Conservation (phyloP, 148 eudicot species). For the Beta vulgaris region DNA sequence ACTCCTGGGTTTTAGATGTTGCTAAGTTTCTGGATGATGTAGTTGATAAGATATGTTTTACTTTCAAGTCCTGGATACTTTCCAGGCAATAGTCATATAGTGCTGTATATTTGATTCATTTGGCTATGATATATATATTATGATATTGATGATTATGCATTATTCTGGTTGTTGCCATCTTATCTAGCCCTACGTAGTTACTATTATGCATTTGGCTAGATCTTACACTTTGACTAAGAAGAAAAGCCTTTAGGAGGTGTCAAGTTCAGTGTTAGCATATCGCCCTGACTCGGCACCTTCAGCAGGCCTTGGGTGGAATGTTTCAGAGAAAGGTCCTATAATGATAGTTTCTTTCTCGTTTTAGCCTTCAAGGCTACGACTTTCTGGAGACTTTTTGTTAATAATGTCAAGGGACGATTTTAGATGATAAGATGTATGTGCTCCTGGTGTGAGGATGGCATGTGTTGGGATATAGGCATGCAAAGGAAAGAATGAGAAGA, state of each 20-base stretch:
- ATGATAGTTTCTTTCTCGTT: background rate
- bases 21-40: constrained; percentile 19
- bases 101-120: constrained; percentile 21
- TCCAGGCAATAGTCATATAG: constrained; percentile 9
- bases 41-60: constrained; percentile 6
- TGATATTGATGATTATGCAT: background rate
- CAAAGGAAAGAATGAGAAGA: background rate
- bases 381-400: background rate
- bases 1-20: background rate
- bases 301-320: no score
- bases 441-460: background rate
- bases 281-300: no score
- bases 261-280: background rate
- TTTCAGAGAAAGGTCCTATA: no score
- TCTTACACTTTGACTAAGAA: background rate
- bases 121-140: background rate
- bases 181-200: background rate
- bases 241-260: background rate
- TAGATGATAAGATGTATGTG: background rate
- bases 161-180: background rate
- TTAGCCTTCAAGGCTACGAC: background rate
- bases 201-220: background rate
- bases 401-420: background rate
- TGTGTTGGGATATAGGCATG: background rate
- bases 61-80: constrained; percentile 11